Evolutionary conservation across 2,329 filamentous ascomycete genomes (phyloP).

Genomic region (Pyrenophora graminea): DNA sequence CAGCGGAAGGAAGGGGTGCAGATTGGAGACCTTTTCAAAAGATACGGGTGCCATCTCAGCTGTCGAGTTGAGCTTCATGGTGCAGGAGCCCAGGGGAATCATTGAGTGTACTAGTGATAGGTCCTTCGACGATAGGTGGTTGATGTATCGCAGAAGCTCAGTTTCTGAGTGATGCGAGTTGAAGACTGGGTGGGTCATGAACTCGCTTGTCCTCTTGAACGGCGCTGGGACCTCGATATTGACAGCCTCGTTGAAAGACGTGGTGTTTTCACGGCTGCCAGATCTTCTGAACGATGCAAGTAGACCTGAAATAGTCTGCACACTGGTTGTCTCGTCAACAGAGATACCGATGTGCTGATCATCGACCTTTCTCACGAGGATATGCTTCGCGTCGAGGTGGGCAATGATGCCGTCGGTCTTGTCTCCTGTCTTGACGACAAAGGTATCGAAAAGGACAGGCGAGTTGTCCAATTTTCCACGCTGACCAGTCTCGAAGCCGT

Average conservation of each 20-base stretch:
- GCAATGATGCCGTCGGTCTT: slow-evolving; percentile 58
- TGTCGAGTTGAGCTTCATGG: slow-evolving; percentile 96
- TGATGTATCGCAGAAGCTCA: slow-evolving; percentile 89
- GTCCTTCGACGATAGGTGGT: slow-evolving; percentile 92
- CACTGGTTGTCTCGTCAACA: slow-evolving; percentile 73
- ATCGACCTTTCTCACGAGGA: slow-evolving; percentile 67
- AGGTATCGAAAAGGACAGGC: slow-evolving; percentile 75
- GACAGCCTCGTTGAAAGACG: slow-evolving; percentile 18
- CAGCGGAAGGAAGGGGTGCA: slow-evolving; percentile 78
- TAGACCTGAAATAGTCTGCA: slow-evolving; percentile 61
- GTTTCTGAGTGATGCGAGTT: slow-evolving; percentile 95
- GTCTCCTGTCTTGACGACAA: slow-evolving; percentile 63
- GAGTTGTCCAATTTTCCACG: slow-evolving; percentile 61
- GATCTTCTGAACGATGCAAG: slow-evolving; percentile 60
- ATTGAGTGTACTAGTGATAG: slow-evolving; percentile 93
- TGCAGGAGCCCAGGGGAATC: slow-evolving; percentile 96
- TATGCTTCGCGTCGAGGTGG: slow-evolving; percentile 54
- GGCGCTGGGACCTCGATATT: slow-evolving; percentile 50
- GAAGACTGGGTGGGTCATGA: slow-evolving; percentile 89
- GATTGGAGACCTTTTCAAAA: slow-evolving; percentile 72
- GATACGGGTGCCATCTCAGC: slow-evolving; percentile 90
- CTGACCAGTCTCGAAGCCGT: slow-evolving; percentile 67
- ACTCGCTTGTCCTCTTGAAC: slow-evolving; percentile 73
- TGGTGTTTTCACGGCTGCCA: slow-evolving; percentile 27
- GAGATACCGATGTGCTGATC: slow-evolving; percentile 71